Evolutionary conservation across 805 yeast species (phyloP).

Genomic region (Metschnikowia continentalis): DNA sequence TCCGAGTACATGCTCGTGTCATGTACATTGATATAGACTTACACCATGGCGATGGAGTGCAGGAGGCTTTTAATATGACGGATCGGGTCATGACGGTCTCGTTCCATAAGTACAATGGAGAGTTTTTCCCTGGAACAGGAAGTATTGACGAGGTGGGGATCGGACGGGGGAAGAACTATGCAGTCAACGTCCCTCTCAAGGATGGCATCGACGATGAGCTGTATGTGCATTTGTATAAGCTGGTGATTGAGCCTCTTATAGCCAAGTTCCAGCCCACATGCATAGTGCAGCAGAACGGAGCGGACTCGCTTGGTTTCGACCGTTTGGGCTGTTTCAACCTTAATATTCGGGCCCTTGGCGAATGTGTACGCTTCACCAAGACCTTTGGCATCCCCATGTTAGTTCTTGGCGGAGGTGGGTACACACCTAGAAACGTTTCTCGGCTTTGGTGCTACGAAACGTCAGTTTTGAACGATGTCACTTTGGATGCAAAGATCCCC

Average conservation of each 20-base stretch:
- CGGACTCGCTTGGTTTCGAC: conserved; percentile 91
- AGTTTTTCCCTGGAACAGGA: conserved; percentile 97
- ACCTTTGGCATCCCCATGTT: conserved; percentile 86
- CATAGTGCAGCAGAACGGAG: conserved; percentile 95
- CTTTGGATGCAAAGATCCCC: conserved; percentile 48
- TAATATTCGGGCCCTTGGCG: conserved; percentile 91
- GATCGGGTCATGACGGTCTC: conserved; percentile 96
- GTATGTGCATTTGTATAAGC: conserved; percentile 70
- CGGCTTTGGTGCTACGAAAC: conserved; percentile 96
- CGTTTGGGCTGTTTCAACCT: conserved; percentile 91
- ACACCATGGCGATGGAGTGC: conserved; percentile 98
- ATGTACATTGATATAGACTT: conserved; percentile 91
- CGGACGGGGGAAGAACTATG: conserved; percentile 82
- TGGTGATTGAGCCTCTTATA: conserved; percentile 85
- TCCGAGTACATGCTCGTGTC: conserved; percentile 88
- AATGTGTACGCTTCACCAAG: conserved; percentile 86
- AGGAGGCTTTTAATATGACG: conserved; percentile 92
- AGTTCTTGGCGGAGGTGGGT: conserved; percentile 97
- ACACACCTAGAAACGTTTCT: conserved; percentile 92
- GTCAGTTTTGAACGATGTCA: conserved; percentile 64
- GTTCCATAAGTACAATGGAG: conserved; percentile 90
- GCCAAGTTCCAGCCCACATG: conserved; percentile 90
- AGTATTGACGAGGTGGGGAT: conserved; percentile 84
- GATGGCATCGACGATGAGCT: conserved; percentile 96
- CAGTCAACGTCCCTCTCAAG: conserved; percentile 86